Evolutionary conservation across 2,329 filamentous ascomycete genomes (phyloP).

Genomic region (Akanthomyces muscarius): DNA sequence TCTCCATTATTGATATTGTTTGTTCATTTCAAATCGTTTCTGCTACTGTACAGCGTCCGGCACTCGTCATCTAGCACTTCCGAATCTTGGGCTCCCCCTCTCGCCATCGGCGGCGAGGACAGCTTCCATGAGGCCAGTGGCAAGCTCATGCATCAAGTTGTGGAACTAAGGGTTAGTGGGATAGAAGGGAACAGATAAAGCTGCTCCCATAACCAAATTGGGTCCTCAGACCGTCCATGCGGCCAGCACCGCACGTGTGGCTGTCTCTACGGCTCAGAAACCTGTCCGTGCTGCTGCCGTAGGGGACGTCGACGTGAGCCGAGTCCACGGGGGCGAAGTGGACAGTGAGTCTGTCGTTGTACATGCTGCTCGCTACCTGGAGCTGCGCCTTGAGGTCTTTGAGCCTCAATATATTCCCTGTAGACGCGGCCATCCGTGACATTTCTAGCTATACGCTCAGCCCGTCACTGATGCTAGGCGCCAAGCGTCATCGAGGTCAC

Average conservation of each 20-base stretch:
- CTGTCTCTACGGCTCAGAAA: constrained; percentile 42
- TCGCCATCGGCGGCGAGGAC: constrained; percentile 29
- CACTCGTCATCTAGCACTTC: constrained; percentile 4
- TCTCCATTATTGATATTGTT: neutral
- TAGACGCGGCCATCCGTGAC: constrained; percentile 31
- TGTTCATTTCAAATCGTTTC: neutral
- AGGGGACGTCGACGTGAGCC: constrained; percentile 43
- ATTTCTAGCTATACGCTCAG: neutral
- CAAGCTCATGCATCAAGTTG: constrained; percentile 41
- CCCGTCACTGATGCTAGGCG: no score
- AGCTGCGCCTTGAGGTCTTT: constrained; percentile 33
- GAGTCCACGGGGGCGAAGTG: constrained; percentile 38
- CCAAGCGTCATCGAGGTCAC: no score
- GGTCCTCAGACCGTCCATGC: constrained; percentile 41
- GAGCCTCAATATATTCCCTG: constrained; percentile 41
- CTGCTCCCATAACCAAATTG: constrained; percentile 40
- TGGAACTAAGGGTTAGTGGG: constrained; percentile 41
- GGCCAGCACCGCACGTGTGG: constrained; percentile 29
- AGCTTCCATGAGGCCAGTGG: constrained; percentile 46
- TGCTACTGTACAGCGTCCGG: neutral
- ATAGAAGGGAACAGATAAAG: constrained; percentile 40
- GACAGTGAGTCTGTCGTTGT: constrained; percentile 21
- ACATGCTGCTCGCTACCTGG: constrained; percentile 33
- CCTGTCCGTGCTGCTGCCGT: constrained; percentile 45
- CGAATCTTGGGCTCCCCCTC: constrained; percentile 20